Conservation (phyloP, 2,329 filamentous ascomycete species). For the Aspergillus pseudonomiae region DNA sequence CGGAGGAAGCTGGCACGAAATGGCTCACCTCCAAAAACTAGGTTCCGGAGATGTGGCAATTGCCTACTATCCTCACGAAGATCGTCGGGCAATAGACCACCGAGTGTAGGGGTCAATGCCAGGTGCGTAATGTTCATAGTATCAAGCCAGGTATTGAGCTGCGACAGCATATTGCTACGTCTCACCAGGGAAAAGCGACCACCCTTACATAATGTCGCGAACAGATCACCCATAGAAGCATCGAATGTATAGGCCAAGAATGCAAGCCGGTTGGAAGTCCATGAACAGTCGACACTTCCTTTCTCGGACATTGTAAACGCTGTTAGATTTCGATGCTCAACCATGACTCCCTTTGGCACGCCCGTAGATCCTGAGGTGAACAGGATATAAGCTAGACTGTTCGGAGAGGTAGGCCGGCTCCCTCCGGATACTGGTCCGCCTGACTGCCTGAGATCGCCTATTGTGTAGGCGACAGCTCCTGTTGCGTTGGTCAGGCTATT, state of each 20-base stretch:
- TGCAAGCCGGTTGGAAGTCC: no score
- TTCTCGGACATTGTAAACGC: no score
- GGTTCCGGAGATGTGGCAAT: neutral
- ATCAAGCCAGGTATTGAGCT: constrained; percentile 1
- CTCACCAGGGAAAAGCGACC: constrained; percentile 6
- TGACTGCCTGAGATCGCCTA: no score
- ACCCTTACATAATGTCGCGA: constrained; percentile 9
- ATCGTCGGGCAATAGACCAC: constrained; percentile 4
- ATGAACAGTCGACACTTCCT: no score
- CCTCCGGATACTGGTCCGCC: no score
- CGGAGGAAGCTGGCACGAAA: constrained; percentile 1
- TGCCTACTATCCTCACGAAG: neutral
- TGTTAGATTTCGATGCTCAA: no score
- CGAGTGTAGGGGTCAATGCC: constrained; percentile 11
- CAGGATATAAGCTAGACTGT: no score
- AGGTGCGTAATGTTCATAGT: constrained; percentile 4
- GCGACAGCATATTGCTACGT: neutral
- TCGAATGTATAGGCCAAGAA: neutral
- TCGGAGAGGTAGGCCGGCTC: no score
- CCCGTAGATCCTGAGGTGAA: no score
- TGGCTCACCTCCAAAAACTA: constrained; percentile 13
- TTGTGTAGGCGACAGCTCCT: neutral
- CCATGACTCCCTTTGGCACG: no score
- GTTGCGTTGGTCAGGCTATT: neutral
- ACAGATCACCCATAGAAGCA: constrained; percentile 11